These are phyloP conservation scores for Arthrobotrys sinensis DNA, from an alignment of 2,329 filamentous ascomycete species.

Conservation along the genomic window DNA sequence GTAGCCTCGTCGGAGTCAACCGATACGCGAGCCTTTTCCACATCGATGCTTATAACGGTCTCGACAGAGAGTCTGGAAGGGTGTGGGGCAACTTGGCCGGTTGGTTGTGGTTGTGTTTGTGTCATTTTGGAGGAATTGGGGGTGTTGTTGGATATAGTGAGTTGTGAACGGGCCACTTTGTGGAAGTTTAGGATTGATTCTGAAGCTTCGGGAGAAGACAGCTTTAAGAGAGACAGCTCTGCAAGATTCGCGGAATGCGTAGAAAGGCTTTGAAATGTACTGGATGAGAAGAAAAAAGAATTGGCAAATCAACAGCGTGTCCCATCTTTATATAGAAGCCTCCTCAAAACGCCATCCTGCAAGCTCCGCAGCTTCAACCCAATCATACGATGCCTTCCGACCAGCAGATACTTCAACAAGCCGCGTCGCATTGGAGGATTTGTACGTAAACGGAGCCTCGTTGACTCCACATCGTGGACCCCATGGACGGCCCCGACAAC, in stretches of 20 bases:
- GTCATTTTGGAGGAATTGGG: slow-evolving; percentile 36
- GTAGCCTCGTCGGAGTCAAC: slow-evolving; percentile 44
- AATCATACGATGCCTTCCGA: not conserved
- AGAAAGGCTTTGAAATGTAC: not conserved
- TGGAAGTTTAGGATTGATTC: not conserved
- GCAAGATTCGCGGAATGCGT: no score
- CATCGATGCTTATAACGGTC: slow-evolving; percentile 30
- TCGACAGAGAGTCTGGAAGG: slow-evolving; percentile 31
- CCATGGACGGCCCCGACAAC: slow-evolving; percentile 22
- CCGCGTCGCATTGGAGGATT: slow-evolving; percentile 21
- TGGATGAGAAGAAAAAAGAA: not conserved
- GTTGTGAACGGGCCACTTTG: slow-evolving; percentile 5
- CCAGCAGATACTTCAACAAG: not conserved
- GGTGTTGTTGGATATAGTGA: slow-evolving; percentile 20
- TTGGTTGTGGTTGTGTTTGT: slow-evolving; percentile 6
- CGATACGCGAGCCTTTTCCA: slow-evolving; percentile 36
- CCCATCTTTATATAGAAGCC: slow-evolving; percentile 16
- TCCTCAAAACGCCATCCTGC: slow-evolving; percentile 6
- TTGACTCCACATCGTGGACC: slow-evolving; percentile 21
- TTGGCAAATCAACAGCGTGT: slow-evolving; percentile 3
- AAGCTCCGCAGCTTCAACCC: slow-evolving; percentile 2
- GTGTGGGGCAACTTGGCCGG: slow-evolving; percentile 17
- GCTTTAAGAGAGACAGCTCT: not conserved
- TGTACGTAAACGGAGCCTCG: slow-evolving; percentile 26
- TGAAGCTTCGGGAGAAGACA: not conserved